Base-by-base conservation (phyloP, 495 filamentous ascomycete genomes). In the Neurospora sp. region DNA sequence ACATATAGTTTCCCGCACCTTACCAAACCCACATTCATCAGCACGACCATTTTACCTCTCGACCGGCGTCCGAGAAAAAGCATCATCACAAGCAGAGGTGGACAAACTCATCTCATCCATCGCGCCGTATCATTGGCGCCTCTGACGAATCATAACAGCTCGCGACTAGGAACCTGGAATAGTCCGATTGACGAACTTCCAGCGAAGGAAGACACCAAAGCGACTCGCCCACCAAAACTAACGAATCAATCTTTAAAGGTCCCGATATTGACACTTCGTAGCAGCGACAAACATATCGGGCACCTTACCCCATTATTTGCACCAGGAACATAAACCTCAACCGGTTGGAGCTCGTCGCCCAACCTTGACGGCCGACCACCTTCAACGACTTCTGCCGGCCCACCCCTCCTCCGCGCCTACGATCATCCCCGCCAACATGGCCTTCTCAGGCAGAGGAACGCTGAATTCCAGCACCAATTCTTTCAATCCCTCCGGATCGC, bases 371-470 rank as follows among this genome's bases (percentile, higher is more conserved):
- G 54, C 19, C 54, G 28, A 62, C 54, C 54, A 62, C 15, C 54
- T 34, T 17, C 28, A 34, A 36, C 54, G 15, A 66, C 28, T 34
- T 36, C 54, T 66, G 54, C 31, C 28, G 54, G 28, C 54, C 92
- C 91, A n/a, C 89, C 87, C 4, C 74, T 88, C 86, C 69, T 80
- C 85, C n/a, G 83, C 84, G 40, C 92, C 90, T 17, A 92, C 91
- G 76, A 92, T 89, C 45, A 91, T 91, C 15, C 86, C 85, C 72
- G 90, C 88, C 28, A 86, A 84, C 28, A 90, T 91, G 24, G 85
- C 87, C 38, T 89, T 87, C 19, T 86, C 86, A 6, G 77, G 87
- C 71, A 86, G 90, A 73, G 88, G 89, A 42, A 90, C 71, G 43
- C 24, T 31, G 34, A 4, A 75, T 77, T 74, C 82, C 85, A 19